Base-by-base conservation (phyloP, 768 basidiomycete species). In the Gyrodon lividus region DNA sequence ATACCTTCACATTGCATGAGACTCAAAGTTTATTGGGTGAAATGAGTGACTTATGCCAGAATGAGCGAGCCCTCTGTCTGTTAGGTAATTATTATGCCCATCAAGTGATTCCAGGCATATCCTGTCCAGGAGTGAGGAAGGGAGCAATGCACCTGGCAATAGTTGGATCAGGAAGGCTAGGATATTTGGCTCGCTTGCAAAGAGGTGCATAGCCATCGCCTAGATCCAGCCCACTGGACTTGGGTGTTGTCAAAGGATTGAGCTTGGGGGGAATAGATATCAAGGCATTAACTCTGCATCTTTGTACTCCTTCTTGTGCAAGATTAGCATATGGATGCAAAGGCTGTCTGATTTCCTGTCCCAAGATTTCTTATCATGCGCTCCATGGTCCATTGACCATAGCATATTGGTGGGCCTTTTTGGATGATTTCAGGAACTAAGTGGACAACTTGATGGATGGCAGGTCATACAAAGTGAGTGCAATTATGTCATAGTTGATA, bases 361-460 rank as follows among this genome's bases (percentile, higher is more conserved):
- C 64, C 7, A 46, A 69, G 59, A 19, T 60, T 66, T 4, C 69
- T 58, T 16, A 70, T 66, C 1, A 59, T 61, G 0, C 52, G 14
- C 31, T 71, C 69, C 48, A 73, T 58, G 0, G 57, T 63, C 64
- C 64, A 72, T 40, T 72, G 68, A 4, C 70, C 45, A 37, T 55
- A 60, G 19, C 53, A 58, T 16, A 54, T 56, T 2, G 51, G 49
- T 0, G 65, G 64, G 0, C 71, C 65, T 6, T 56, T 49, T 2
- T 59, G 55, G 12, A 50, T 20, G 4, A 51, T 57, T 46, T 72
- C 63, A 0, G 47, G n/a, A 4, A 54, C 56, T 23, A 65, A 13
- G 51, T 74, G 72, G 4, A 33, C 12, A 6, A 60, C 19, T 3
- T 44, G 45, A 44, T 74, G 71, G 16, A 70, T 48, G 28, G 50